Percentiles rank a stretch among this genome's conserved stretches.
Conservation (phyloP, 2,329 filamentous ascomycete genomes). For the Botryosphaeria agaves region DNA sequence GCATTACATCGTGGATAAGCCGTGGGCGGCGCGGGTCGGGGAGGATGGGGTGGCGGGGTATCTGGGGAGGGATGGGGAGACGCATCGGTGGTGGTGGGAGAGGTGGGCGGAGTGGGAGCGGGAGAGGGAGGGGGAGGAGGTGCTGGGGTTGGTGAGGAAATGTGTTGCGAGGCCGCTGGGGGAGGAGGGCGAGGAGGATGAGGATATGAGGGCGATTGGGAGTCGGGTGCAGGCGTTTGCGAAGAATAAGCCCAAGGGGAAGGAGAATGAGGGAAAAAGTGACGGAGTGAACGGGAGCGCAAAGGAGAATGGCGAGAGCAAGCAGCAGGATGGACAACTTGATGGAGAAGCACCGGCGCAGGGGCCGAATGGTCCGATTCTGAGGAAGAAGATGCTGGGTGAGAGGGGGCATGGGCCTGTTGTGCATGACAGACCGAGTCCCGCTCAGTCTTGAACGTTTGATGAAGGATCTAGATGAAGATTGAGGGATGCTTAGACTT, state of each 20-base stretch:
- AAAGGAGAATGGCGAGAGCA: neutral
- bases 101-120: constrained; percentile 24
- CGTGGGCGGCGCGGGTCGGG: constrained; percentile 28
- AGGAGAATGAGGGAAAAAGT: too few relatives aligned
- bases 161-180: constrained; percentile 7
- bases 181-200: constrained; percentile 7
- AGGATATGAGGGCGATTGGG: constrained; percentile 13
- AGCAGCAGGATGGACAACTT: neutral
- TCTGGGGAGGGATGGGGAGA: constrained; percentile 31
- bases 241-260: constrained; percentile 7
- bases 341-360: neutral
- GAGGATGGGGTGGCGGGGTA: constrained; percentile 28
- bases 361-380: neutral
- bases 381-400: constrained; percentile 2
- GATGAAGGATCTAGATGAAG: too few relatives aligned
- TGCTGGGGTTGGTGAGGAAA: constrained; percentile 6
- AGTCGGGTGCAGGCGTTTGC: constrained; percentile 12
- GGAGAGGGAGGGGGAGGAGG: constrained; percentile 23
- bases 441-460: too few relatives aligned
- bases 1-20: constrained; percentile 40
- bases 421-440: constrained; percentile 1
- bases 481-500: too few relatives aligned
- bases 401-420: constrained; percentile 7
- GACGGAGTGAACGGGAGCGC: neutral
- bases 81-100: constrained; percentile 36